A percentile compares a stretch with the other conserved stretches of the same genome.
These are phyloP conservation scores for Omphalotus olearius DNA, from an alignment of 1,284 basidiomycete genomes.

Conservation along the genomic window DNA sequence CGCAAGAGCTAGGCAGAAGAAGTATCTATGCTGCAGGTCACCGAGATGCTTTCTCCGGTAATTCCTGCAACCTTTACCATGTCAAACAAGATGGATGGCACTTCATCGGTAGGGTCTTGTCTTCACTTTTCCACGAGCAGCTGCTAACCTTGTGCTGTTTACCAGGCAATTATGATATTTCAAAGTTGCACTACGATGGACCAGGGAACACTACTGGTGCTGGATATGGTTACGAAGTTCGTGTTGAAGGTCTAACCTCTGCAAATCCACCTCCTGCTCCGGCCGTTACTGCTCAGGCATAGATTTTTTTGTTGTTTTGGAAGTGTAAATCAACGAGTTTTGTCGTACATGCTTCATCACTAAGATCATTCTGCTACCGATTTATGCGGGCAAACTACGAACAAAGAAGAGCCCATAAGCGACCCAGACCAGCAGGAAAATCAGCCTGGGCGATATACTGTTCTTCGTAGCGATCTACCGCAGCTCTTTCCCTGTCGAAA, in stretches of 20 bases:
- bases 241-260: conserved; percentile 43
- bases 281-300: conserved; percentile 20
- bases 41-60: conserved; percentile 97
- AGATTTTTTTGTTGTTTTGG: not conserved
- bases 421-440: not conserved
- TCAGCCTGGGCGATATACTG: conserved; percentile 22
- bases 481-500: conserved; percentile 33
- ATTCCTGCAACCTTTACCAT: conserved; percentile 94
- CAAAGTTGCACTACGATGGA: conserved; percentile 81
- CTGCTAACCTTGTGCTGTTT: conserved; percentile 7
- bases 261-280: conserved; percentile 30
- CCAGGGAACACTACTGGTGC: conserved; percentile 61
- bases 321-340: not conserved
- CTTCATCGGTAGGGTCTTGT: conserved; percentile 67
- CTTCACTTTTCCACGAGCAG: not conserved
- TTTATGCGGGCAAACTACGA: conserved; percentile 3
- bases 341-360: not conserved
- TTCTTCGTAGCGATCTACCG: conserved; percentile 36
- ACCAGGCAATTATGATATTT: conserved; percentile 80
- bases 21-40: conserved; percentile 98
- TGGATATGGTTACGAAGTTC: conserved; percentile 76
- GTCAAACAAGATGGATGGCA: conserved; percentile 93
- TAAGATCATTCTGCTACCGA: not conserved
- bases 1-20: conserved; percentile 89
- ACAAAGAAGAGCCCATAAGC: conserved; percentile 15